A percentile compares a stretch with the other conserved stretches of the same genome.
phyloP scores from a whole-genome alignment of 2,329 filamentous ascomycete genomes.

The Rutstroemia sp. region DNA sequence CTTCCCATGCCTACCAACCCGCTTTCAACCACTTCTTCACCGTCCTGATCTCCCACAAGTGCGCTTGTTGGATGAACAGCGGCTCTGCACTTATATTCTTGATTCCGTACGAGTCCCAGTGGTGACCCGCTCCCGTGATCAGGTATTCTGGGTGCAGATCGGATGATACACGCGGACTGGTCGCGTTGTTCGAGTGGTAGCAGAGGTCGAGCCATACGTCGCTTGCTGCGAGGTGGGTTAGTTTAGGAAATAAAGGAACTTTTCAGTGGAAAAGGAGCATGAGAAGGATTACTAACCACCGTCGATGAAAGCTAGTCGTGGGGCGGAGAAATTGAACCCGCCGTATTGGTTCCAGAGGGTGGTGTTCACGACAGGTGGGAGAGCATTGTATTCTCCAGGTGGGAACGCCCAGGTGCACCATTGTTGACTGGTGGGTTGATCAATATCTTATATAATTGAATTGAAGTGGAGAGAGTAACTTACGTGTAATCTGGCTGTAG shows the following conservation, averaged over 20 bases:
- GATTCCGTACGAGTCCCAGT: constrained; percentile 35
- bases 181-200: constrained; percentile 40
- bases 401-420: constrained; percentile 50
- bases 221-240: constrained; percentile 12
- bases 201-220: constrained; percentile 47
- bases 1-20: background rate
- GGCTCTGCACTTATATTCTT: constrained; percentile 37
- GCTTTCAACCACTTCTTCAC: constrained; percentile 34
- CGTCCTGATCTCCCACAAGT: constrained; percentile 42
- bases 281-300: constrained; percentile 30
- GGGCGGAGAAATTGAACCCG: constrained; percentile 38
- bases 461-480: constrained; percentile 12
- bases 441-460: background rate
- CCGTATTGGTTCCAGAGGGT: constrained; percentile 39
- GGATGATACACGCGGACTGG: constrained; percentile 32
- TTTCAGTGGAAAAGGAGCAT: background rate
- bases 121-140: constrained; percentile 44
- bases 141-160: constrained; percentile 42
- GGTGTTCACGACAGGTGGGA: constrained; percentile 38
- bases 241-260: background rate
- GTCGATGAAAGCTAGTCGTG: constrained; percentile 44
- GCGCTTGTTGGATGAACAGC: constrained; percentile 43
- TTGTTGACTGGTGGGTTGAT: constrained; percentile 25
- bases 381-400: constrained; percentile 36
- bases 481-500: constrained; percentile 43